phyloP scores from a whole-genome alignment of 2,329 filamentous ascomycete species.

The Apiospora sp. region DNA sequence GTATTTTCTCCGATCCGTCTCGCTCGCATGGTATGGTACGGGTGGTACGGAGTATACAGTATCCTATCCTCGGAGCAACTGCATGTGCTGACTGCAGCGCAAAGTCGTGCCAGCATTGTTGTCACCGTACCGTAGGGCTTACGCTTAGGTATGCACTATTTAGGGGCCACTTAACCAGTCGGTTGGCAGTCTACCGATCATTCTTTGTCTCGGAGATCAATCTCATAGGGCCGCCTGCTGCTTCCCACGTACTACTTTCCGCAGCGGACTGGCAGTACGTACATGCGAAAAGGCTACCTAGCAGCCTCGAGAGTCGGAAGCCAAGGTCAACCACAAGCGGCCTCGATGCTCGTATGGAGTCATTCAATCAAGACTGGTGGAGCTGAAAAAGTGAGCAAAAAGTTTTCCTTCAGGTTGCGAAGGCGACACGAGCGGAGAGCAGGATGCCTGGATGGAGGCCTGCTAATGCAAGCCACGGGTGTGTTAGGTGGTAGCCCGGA shows the following conservation, averaged over 20 bases:
- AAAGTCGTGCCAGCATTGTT: slow-evolving; percentile 7
- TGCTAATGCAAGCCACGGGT: slow-evolving; percentile 19
- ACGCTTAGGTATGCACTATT: neutral
- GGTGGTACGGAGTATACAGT: too few species aligned
- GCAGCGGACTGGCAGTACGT: neutral
- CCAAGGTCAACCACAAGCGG: neutral
- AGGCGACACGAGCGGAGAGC: neutral
- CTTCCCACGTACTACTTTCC: neutral
- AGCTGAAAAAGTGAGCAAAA: slow-evolving; percentile 3
- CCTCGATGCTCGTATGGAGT: slow-evolving; percentile 6
- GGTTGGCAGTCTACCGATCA: neutral
- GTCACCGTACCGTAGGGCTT: neutral
- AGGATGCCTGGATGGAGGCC: neutral
- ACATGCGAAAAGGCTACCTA: neutral
- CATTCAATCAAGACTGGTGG: slow-evolving; percentile 2
- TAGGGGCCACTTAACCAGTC: neutral
- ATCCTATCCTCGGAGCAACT: neutral
- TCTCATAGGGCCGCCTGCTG: neutral
- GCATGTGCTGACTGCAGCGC: slow-evolving; percentile 8
- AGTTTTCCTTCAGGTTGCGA: neutral
- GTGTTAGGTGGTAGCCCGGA: slow-evolving; percentile 17
- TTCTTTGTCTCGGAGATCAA: slow-evolving; percentile 6
- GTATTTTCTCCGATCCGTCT: slow-evolving; percentile 7
- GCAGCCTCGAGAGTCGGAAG: neutral
- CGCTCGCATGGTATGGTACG: neutral